These are phyloP conservation scores for Fragilariopsis cylindrus DNA, from an alignment of 108 stramenopile genomes.

Conservation along the genomic window DNA sequence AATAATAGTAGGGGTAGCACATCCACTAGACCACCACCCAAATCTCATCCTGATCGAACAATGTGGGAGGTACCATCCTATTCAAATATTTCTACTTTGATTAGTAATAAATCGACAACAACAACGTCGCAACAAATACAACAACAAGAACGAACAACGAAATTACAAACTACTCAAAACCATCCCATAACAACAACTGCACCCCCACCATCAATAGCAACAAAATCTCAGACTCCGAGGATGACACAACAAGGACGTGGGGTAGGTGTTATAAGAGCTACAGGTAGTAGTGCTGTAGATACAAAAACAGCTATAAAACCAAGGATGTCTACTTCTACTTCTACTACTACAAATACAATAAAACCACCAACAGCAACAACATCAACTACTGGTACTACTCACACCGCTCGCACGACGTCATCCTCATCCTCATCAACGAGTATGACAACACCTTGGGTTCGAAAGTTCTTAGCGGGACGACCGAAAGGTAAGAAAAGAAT, in stretches of 20 bases:
- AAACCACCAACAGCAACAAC: background rate
- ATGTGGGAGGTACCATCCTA: slow-evolving; percentile 13
- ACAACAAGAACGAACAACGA: background rate
- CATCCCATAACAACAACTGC: background rate
- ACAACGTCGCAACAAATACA: background rate
- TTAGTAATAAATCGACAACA: background rate
- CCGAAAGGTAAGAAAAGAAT: slow-evolving; percentile 6
- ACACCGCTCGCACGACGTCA: background rate
- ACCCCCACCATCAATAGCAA: background rate
- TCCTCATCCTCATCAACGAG: background rate
- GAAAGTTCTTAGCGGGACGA: slow-evolving; percentile 4
- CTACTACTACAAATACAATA: too few species aligned
- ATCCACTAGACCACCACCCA: too few species aligned
- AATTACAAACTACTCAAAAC: background rate
- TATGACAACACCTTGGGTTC: slow-evolving; percentile 11
- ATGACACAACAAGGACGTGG: too few species aligned
- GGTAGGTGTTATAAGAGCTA: too few species aligned
- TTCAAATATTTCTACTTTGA: slow-evolving; percentile 14
- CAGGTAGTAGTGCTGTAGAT: too few species aligned
- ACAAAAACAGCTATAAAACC: too few species aligned
- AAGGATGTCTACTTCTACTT: too few species aligned
- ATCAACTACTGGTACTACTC: background rate
- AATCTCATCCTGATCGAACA: slow-evolving; percentile 9
- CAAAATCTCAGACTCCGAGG: too few species aligned
- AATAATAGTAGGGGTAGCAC: too few species aligned